Conservation (phyloP, 768 basidiomycete species). For the Lentinula raphanica region DNA sequence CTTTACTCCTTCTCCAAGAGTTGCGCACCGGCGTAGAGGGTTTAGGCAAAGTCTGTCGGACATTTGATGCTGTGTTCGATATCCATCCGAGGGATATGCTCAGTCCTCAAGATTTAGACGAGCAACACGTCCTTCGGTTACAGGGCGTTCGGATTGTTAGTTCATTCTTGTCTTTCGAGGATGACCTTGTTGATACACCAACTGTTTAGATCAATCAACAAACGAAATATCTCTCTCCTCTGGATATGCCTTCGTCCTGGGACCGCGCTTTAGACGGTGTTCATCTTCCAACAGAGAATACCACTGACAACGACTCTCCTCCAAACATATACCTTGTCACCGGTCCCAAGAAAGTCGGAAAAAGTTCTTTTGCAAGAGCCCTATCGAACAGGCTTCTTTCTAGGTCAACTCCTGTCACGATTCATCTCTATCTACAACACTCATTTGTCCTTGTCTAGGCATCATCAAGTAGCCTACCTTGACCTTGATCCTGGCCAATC, state of each 20-base stretch:
- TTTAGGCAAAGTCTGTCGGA: slow-evolving; percentile 55
- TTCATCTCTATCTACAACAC: slow-evolving; percentile 11
- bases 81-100: slow-evolving; percentile 33
- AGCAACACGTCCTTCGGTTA: slow-evolving; percentile 37
- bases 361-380: slow-evolving; percentile 81
- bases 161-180: slow-evolving; percentile 2
- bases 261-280: slow-evolving; percentile 24
- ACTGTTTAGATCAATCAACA: slow-evolving; percentile 27
- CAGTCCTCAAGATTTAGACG: slow-evolving; percentile 9
- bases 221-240: slow-evolving; percentile 34
- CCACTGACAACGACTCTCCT: neutral
- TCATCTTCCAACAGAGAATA: slow-evolving; percentile 14
- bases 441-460: slow-evolving; percentile 35
- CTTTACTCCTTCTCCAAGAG: slow-evolving; percentile 56
- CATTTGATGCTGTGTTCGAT: slow-evolving; percentile 63
- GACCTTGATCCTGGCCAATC: slow-evolving; percentile 94
- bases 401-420: too few species aligned
- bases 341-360: slow-evolving; percentile 84
- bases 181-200: slow-evolving; percentile 1
- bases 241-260: slow-evolving; percentile 35
- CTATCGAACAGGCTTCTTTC: slow-evolving; percentile 64
- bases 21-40: slow-evolving; percentile 59
- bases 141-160: slow-evolving; percentile 46
- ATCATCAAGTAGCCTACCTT: slow-evolving; percentile 79
- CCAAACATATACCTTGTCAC: slow-evolving; percentile 56